phyloP scores from a whole-genome alignment of 148 eudicot species.

The Nepenthes mirabilis region DNA sequence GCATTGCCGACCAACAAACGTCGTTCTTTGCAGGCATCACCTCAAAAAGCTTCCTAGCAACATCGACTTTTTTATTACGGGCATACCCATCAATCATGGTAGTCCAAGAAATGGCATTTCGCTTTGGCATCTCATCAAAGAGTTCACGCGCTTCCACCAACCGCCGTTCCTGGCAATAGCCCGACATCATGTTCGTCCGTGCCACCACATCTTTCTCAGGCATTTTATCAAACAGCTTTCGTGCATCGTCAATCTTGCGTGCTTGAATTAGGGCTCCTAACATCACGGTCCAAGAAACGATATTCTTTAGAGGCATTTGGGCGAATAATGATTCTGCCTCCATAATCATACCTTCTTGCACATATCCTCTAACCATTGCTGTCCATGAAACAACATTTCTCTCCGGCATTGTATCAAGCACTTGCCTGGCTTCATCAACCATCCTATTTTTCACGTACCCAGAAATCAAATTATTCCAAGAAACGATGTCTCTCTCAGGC shows the following conservation, averaged over 20 bases:
- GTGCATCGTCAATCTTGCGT: slow-evolving; percentile 21
- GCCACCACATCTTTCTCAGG: slow-evolving; percentile 35
- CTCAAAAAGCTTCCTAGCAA: slow-evolving; percentile 51
- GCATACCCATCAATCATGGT: slow-evolving; percentile 31
- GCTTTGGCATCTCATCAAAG: slow-evolving; percentile 32
- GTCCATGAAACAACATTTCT: slow-evolving; percentile 39
- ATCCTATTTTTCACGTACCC: slow-evolving; percentile 31
- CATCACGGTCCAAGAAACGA: slow-evolving; percentile 36
- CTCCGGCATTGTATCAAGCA: slow-evolving; percentile 30
- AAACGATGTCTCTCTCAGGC: slow-evolving; percentile 27
- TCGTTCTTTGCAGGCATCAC: slow-evolving; percentile 51
- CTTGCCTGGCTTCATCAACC: slow-evolving; percentile 26
- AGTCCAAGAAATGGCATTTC: slow-evolving; percentile 40
- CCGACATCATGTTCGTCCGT: slow-evolving; percentile 29
- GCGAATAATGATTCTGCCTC: slow-evolving; percentile 30
- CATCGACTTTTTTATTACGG: slow-evolving; percentile 22
- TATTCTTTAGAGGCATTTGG: slow-evolving; percentile 30
- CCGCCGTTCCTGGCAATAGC: slow-evolving; percentile 33
- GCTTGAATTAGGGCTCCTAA: slow-evolving; percentile 31
- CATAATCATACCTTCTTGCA: slow-evolving; percentile 21
- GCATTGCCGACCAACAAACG: slow-evolving; percentile 46
- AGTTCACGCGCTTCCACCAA: slow-evolving; percentile 27
- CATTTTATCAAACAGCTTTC: slow-evolving; percentile 29
- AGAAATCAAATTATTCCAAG: slow-evolving; percentile 34
- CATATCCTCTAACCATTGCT: slow-evolving; percentile 30